Evolutionary conservation across 2,329 filamentous ascomycete genomes (phyloP).

Genomic region (Rosellinia necatrix): DNA sequence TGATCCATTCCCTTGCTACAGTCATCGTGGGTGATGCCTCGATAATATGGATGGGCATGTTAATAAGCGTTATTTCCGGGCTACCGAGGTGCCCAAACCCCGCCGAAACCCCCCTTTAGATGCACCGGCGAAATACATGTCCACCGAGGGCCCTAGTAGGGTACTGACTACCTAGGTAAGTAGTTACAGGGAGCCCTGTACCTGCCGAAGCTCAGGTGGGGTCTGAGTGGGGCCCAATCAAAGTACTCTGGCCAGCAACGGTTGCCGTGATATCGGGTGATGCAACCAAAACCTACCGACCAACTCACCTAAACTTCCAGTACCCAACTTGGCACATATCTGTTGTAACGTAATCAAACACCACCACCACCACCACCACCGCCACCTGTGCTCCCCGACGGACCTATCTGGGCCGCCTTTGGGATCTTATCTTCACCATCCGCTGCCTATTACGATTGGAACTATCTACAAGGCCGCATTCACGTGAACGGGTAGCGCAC

Average conservation of each 20-base stretch:
- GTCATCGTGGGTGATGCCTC: too few species aligned
- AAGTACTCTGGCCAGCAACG: constrained; percentile 2
- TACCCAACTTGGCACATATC: constrained; percentile 13
- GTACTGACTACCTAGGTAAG: too few species aligned
- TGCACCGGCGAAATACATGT: too few species aligned
- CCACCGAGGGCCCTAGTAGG: too few species aligned
- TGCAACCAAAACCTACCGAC: constrained; percentile 12
- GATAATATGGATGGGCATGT: too few species aligned
- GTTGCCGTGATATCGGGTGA: constrained; percentile 4
- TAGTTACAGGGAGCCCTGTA: constrained; percentile 1
- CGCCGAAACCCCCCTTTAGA: too few species aligned
- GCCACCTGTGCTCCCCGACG: constrained; percentile 26
- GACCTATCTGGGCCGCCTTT: not conserved
- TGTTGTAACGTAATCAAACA: constrained; percentile 35
- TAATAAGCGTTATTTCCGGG: too few species aligned
- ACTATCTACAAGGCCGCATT: not conserved
- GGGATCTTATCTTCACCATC: constrained; percentile 8
- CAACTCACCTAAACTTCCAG: too few species aligned
- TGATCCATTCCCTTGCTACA: too few species aligned
- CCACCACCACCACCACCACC: too few species aligned
- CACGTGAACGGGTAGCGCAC: constrained; percentile 1
- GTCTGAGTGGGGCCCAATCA: too few species aligned
- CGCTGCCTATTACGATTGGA: not conserved
- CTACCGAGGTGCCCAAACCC: too few species aligned
- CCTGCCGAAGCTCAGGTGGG: not conserved